Percentiles rank a stretch among this genome's conserved stretches.
These are phyloP conservation scores for Penicillium malachiteum DNA, from an alignment of 495 filamentous ascomycete species.

Conservation along the genomic window DNA sequence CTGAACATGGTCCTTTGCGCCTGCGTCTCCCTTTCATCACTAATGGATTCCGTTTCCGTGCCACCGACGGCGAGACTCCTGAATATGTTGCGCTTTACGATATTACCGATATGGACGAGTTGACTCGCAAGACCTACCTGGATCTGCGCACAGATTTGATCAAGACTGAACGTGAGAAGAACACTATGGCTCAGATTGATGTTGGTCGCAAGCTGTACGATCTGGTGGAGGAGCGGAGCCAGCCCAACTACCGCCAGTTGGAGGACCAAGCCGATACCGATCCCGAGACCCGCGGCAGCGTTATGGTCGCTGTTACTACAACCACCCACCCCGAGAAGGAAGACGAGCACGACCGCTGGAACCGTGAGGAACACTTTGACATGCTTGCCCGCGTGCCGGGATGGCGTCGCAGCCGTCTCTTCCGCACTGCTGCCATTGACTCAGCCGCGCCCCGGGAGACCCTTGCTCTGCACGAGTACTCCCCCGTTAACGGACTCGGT, in stretches of 20 bases:
- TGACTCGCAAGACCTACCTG: conserved; percentile 65
- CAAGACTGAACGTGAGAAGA: conserved; percentile 69
- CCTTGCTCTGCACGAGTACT: conserved; percentile 70
- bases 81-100: conserved; percentile 80
- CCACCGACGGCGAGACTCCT: conserved; percentile 56
- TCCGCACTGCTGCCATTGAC: conserved; percentile 57
- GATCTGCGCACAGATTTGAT: conserved; percentile 61
- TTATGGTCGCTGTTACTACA: conserved; percentile 61
- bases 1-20: conserved; percentile 78
- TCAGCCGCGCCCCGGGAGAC: conserved; percentile 50
- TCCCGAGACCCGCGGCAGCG: conserved; percentile 53
- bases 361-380: conserved; percentile 67
- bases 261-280: conserved; percentile 58
- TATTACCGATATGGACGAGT: conserved; percentile 66
- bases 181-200: conserved; percentile 71
- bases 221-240: conserved; percentile 53
- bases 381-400: conserved; percentile 72
- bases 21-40: conserved; percentile 68
- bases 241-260: conserved; percentile 52
- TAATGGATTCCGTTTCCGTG: conserved; percentile 77
- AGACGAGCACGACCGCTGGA: conserved; percentile 64
- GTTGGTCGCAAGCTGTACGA: conserved; percentile 70
- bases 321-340: conserved; percentile 53
- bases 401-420: conserved; percentile 69
- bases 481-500: conserved; percentile 59